Evolutionary conservation across 331 rosid species (phyloP), one percentile per base, ranked within the genome.

Genomic region (Cydonia oblonga): DNA sequence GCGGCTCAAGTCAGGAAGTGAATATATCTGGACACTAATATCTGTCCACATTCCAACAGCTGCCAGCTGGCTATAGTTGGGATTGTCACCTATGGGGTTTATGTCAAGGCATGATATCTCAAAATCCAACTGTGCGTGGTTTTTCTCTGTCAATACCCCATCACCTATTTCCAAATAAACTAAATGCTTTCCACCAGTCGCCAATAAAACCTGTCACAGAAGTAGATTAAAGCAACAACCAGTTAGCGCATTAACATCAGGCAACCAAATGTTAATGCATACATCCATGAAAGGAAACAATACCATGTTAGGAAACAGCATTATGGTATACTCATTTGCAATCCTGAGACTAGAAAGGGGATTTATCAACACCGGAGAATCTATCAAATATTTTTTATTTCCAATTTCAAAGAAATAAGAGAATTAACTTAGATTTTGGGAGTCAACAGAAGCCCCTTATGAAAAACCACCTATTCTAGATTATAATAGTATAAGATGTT

Each of bases 21-120:
- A 85, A 83, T 90, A 92, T 68, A 92, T 78, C 51, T 86, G 82
- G 64, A 92, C 93, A 73, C 98, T 87, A 40, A 90, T 88, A 83
- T 92, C 96, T 2, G 96, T 92, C 98, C 96, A 90, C 98, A 92
- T 90, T 61, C 98, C 98, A 80, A 92, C 89, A 53, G 93, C 98
- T 40, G 98, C 98, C 38, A 92, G 91, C 61, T 85, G 79, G 78
- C 98, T 92, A 32, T 72, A 87, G 73, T 83, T 81, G 63, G 90
- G 87, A 70, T 90, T 83, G 66, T 87, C 98, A 30, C 96, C 92
- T 30, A 92, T 92, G 22, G 98, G 98, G 68, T 92, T 90, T 70
- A 92, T 88, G 86, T 92, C 96, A 7, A 92, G 89, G 84, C 96
- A 90, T 67, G 98, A 90, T 78, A 90, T 72, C 85, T 92, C 98